Evolutionary conservation across 2,329 filamentous ascomycete species (phyloP), one percentile per base, ranked within the genome.

Genomic region (Trichoderma brevicompactum): DNA sequence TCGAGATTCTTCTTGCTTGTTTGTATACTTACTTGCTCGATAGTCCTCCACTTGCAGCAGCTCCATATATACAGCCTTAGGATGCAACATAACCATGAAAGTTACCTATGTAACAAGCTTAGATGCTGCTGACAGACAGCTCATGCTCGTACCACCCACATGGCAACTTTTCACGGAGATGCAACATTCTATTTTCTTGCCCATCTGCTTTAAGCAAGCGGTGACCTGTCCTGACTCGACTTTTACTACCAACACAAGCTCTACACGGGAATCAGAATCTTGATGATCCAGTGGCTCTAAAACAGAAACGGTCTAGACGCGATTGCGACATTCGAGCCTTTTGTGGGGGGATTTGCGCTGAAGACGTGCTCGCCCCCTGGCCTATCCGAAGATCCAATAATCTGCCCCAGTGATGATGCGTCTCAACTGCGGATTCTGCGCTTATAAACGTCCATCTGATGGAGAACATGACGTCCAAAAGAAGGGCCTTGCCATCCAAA

Each of bases 311-410:
- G 62, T 28, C 17, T 65, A 59, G 62, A 56, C 36, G 44, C 44
- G 62, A 65, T 65, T 32, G 62, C 62, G 62, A 65, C 62, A 65
- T 65, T 65, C 15, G 53, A 40, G 44, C 55, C n/a, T 44, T 58
- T 40, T 50, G 54, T 59, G 62, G 62, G 62, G 62, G 41, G 54
- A 59, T 58, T 46, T 15, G n/a, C 19, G 41, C 41, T 56, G 41
- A 40, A 49, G 61, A n/a, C 32, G 43, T 48, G 41, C 34, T 48
- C 15, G 34, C 43, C 52, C 50, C 61, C 34, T 56, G 52, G 58
- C n/a, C 38, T 43, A 38, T 19, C 43, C 50, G 17, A 43, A 32
- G 61, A 64, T 46, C 60, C 60, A 63, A 28, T 63, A 34, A 50
- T 56, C 32, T 17, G 44, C 44, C 52, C 40, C 60, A 28, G 19